Percentiles rank a stretch among this genome's conserved stretches.
Evolutionary conservation across 2,329 filamentous ascomycete genomes (phyloP).

Genomic region (Parastagonospora avenae): DNA sequence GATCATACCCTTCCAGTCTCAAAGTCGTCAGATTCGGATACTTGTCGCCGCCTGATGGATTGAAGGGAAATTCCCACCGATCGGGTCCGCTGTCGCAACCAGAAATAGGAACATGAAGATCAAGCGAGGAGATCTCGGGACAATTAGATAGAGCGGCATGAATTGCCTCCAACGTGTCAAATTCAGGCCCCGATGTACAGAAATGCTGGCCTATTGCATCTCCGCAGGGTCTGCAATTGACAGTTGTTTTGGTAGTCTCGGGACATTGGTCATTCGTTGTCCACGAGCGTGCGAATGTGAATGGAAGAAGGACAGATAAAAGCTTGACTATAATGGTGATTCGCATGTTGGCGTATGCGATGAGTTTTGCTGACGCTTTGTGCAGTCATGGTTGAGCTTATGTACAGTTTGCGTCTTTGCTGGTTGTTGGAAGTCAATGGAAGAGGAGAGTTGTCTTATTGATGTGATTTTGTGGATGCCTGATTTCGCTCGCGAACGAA

Average conservation of each 20-base stretch:
- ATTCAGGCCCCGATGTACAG: neutral
- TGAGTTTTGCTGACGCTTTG: neutral
- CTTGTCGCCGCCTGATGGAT: conserved; percentile 6
- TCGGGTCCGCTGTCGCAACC: conserved; percentile 8
- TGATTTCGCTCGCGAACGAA: neutral
- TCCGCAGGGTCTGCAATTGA: neutral
- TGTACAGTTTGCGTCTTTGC: neutral
- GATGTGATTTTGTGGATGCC: neutral
- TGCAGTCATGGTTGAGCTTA: neutral
- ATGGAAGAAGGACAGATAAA: neutral
- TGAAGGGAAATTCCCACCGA: conserved; percentile 15
- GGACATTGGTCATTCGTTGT: conserved; percentile 6
- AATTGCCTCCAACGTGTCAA: conserved; percentile 7
- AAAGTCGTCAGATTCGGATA: conserved; percentile 14
- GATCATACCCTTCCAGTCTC: conserved; percentile 13
- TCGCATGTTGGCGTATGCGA: neutral
- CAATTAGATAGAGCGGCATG: conserved; percentile 12
- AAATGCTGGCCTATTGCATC: neutral
- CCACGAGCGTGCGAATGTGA: conserved; percentile 7
- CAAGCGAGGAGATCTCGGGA: conserved; percentile 16
- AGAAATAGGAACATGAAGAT: conserved; percentile 7
- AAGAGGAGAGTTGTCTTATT: neutral
- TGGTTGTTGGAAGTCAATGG: neutral
- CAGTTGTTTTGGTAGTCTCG: conserved; percentile 1
- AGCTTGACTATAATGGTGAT: neutral